Percentiles rank a stretch among this genome's conserved stretches.
Conservation (phyloP, 169 alveolate species). For the Theileria equi region DNA sequence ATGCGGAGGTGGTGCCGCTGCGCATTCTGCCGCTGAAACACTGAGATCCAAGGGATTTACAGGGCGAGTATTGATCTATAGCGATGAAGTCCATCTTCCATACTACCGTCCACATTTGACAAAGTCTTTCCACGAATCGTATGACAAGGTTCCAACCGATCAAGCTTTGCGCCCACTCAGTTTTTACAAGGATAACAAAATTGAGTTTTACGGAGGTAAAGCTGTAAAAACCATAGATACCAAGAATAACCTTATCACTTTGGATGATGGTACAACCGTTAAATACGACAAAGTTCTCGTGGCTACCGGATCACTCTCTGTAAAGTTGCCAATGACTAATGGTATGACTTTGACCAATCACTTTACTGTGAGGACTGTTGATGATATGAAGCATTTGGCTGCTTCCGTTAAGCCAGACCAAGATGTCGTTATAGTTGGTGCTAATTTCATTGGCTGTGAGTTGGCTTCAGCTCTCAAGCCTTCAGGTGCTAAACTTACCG, state of each 20-base stretch:
- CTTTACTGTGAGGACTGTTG: slow-evolving; percentile 64
- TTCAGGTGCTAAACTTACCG: slow-evolving; percentile 67
- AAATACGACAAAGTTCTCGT: slow-evolving; percentile 69
- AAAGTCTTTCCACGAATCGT: slow-evolving; percentile 48
- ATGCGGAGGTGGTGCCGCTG: slow-evolving; percentile 88
- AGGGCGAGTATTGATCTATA: slow-evolving; percentile 67
- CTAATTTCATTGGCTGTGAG: slow-evolving; percentile 77
- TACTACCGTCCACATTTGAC: slow-evolving; percentile 75
- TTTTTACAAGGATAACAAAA: slow-evolving; percentile 57
- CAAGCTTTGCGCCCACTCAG: slow-evolving; percentile 64
- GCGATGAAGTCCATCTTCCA: slow-evolving; percentile 67
- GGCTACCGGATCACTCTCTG: slow-evolving; percentile 69
- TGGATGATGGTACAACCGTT: slow-evolving; percentile 68
- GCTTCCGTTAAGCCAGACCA: slow-evolving; percentile 59
- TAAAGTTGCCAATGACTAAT: slow-evolving; percentile 34
- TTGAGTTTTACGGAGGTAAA: slow-evolving; percentile 55
- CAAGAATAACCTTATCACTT: slow-evolving; percentile 52
- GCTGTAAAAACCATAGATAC: slow-evolving; percentile 54
- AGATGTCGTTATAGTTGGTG: slow-evolving; percentile 67
- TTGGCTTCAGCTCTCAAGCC: slow-evolving; percentile 67
- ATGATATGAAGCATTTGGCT: slow-evolving; percentile 51
- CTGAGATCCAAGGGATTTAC: slow-evolving; percentile 75
- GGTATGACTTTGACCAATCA: slow-evolving; percentile 35
- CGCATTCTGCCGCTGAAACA: slow-evolving; percentile 81
- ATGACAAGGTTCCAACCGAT: slow-evolving; percentile 51